Base-by-base conservation (phyloP, 208 protist species). In the Novymonas esmeraldas region DNA sequence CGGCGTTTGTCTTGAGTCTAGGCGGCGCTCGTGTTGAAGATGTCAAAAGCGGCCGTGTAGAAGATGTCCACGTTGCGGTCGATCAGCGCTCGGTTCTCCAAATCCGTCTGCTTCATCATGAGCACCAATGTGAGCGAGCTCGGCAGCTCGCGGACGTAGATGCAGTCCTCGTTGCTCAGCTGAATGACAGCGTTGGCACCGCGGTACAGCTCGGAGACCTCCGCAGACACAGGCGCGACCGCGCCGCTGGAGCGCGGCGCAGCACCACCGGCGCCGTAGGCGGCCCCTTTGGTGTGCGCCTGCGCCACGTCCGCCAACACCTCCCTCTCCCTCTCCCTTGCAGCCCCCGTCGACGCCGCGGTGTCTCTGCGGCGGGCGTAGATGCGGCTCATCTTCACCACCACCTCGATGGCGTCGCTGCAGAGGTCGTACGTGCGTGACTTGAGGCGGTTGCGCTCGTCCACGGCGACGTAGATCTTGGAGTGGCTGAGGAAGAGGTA, bases 401-500 rank as follows among this genome's bases (percentile, higher is more conserved):
- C 78, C 49, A 96, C 84, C 41, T 94, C 88, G 52, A 96, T 89
- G 5, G 91, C 88, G 60, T 96, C 91, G 61, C 87, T 93, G 71
- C 91, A 96, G 33, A 96, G 63, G 41, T 93, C 91, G 59, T 96
- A 96, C 3, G 88, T 93, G 57, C 86, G 84, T 13, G 82, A 72
- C 63, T 88, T 93, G 10, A 83, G 66, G 7, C 88, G 85, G 63
- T 92, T 93, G 26, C 86, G 86, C 70, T 93, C 86, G 72, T 93
- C 88, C 38, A 88, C 70, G 22, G 88, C 88, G 18, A 96, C 55
- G 76, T 87, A 96, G 45, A 96, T 94, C 69, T 96, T 96, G 24
- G 87, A 92, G 39, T 73, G 79, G 64, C 88, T 96, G 6, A 96
- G 75, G 60, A 96, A 94, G 13, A 96, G 73, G 49, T 96, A 96